Evolutionary conservation across 176 grass and related monocot species (phyloP).

Genomic region (Oryza nivara): DNA sequence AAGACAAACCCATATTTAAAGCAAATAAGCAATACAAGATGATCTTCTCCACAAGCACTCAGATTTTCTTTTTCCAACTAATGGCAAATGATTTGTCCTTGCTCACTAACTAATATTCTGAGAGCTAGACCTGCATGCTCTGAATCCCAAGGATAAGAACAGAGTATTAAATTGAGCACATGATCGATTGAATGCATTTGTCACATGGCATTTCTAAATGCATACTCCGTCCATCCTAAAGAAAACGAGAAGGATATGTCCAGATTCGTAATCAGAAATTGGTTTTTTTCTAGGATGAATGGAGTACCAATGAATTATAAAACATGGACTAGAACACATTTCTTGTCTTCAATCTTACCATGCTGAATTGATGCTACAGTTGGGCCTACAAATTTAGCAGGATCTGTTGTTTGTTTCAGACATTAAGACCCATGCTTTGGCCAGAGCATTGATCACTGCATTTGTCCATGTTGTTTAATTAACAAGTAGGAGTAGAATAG

Average conservation of each 20-base stretch:
- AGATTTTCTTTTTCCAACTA: neutral
- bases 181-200: neutral
- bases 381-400: neutral
- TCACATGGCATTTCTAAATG: neutral
- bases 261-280: no score
- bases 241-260: no score
- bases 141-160: constrained; percentile 32
- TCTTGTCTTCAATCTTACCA: constrained; percentile 13
- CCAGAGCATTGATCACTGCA: constrained; percentile 4
- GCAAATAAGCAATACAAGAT: neutral
- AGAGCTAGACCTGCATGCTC: neutral
- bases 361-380: neutral
- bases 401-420: constrained; percentile 11
- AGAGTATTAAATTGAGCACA: neutral
- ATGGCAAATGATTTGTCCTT: constrained; percentile 6
- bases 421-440: constrained; percentile 12
- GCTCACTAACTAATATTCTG: neutral
- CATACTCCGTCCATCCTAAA: no score
- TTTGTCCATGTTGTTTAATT: neutral
- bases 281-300: no score
- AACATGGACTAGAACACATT: neutral
- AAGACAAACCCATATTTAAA: neutral
- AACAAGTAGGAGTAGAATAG: neutral
- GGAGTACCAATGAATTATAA: neutral
- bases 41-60: neutral